Evolutionary conservation across 306 rosid genomes (phyloP).

Genomic region (Casuarina cunninghamiana): DNA sequence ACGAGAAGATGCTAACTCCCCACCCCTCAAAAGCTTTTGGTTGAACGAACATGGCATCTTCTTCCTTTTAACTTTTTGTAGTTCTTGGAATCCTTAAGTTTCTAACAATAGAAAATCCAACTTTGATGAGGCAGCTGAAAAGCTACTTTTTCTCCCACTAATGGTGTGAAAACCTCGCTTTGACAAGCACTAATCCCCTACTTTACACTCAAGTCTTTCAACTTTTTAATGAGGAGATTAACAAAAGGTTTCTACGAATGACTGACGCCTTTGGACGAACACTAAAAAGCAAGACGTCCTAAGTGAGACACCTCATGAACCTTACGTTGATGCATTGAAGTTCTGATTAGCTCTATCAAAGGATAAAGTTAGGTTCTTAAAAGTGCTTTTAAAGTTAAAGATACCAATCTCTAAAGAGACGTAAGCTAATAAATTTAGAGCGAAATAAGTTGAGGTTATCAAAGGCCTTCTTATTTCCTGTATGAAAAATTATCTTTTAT

Average conservation of each 20-base stretch:
- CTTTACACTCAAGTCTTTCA: slow-evolving; percentile 69
- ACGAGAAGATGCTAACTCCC: slow-evolving; percentile 64
- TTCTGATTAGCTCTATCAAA: not conserved
- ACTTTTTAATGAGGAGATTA: slow-evolving; percentile 43
- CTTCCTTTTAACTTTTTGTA: slow-evolving; percentile 38
- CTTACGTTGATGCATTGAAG: slow-evolving; percentile 44
- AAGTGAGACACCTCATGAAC: slow-evolving; percentile 52
- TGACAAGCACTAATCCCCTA: slow-evolving; percentile 18
- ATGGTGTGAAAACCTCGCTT: slow-evolving; percentile 48
- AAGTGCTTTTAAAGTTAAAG: slow-evolving; percentile 54
- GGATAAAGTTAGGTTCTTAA: slow-evolving; percentile 16
- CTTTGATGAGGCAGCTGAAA: slow-evolving; percentile 51
- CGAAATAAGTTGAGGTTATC: slow-evolving; percentile 22
- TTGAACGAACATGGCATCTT: slow-evolving; percentile 54
- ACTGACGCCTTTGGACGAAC: slow-evolving; percentile 40
- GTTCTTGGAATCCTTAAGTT: slow-evolving; percentile 61
- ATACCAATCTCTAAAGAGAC: slow-evolving; percentile 43
- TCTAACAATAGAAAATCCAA: slow-evolving; percentile 77
- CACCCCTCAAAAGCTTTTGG: slow-evolving; percentile 52
- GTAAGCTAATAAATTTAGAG: slow-evolving; percentile 31
- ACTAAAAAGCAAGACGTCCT: slow-evolving; percentile 58
- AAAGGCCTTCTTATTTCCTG: not conserved
- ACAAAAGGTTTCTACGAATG: slow-evolving; percentile 44
- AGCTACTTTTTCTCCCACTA: slow-evolving; percentile 58
- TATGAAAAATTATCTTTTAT: too few species aligned